Evolutionary conservation across 2,329 filamentous ascomycete genomes (phyloP), one percentile per base, ranked within the genome.

Genomic region (Aspergillus clavatus): DNA sequence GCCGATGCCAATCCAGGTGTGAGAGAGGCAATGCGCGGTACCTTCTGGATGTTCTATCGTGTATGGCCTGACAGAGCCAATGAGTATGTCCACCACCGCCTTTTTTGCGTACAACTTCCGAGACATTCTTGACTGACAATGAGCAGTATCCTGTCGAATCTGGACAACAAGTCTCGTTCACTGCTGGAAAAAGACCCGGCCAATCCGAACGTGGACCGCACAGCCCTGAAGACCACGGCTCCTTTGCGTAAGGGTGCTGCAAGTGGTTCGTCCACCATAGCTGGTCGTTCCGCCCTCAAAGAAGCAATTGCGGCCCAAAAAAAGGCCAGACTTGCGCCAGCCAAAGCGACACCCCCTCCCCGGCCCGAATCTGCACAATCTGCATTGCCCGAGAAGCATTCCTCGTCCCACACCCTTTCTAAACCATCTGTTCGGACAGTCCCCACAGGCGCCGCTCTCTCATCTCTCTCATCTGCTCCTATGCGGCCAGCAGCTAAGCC

Each of bases 1-100:
- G 77, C 76, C 18, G 93, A 98, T 71, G 77, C 91, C 10, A 95
- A 97, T 60, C 89, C 90, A 6, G 86, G 84, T 23, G 91, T 97
- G 37, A 82, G 93, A 58, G 89, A 95, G 67, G 84, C 82, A 52
- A 91, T 87, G 76, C 82, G 93, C 56, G 79, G 81, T 28, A 87
- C 89, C 0, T 98, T 87, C 66, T 98, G 93, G 93, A 74, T 75
- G 0, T 96, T 90, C 64, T 81, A 83, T 47, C 74, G 73, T 26
- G 76, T 88, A 14, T 97, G 89, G 87, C 84, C 86, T 2, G 77
- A 83, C 16, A 82, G 79, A 61, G 89, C 89, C 29, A 84, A 91
- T 59, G 73, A 72, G 79, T 88, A 74, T 73, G 83, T 75, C 18
- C 23, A n/a, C 6, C 42, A 24, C 37, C 27, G 24, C 28, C 39